Conservation (phyloP, 208 protist genomes). For the Acanthamoeba castellanii region DNA sequence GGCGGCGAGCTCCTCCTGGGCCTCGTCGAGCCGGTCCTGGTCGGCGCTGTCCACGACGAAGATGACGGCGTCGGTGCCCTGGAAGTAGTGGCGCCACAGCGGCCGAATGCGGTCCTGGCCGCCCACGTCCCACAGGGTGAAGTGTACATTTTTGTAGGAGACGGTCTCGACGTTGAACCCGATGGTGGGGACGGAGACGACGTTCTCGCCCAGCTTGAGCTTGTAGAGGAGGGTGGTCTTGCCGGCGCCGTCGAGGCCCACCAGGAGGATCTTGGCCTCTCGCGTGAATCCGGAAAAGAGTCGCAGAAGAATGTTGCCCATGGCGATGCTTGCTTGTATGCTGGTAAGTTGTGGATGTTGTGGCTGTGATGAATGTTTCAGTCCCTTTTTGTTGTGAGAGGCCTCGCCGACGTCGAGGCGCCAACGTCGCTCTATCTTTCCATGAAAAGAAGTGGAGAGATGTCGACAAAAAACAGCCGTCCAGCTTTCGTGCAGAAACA, state of each 20-base stretch:
- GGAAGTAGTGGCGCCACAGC: constrained; percentile 98
- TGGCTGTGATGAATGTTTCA: no score
- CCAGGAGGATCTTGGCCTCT: no score
- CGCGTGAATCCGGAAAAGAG: no score
- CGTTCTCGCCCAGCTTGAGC: constrained; percentile 89
- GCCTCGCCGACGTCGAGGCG: no score
- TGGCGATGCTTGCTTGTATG: no score
- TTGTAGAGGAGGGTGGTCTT: constrained; percentile 96
- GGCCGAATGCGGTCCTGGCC: constrained; percentile 82
- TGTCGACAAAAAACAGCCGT: no score
- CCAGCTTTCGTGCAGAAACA: no score
- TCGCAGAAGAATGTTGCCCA: no score
- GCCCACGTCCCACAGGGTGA: not conserved
- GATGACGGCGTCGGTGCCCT: constrained; percentile 94
- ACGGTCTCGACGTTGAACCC: constrained; percentile 46
- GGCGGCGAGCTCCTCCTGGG: constrained; percentile 86
- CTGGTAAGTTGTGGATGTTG: no score
- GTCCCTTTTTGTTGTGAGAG: no score
- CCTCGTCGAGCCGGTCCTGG: constrained; percentile 90
- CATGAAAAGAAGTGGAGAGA: no score
- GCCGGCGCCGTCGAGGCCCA: constrained; percentile 88
- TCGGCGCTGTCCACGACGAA: constrained; percentile 95
- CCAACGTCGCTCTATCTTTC: no score
- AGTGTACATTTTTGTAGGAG: not conserved
- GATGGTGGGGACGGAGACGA: constrained; percentile 96